Percentiles rank a stretch among this genome's conserved stretches.
Conservation (phyloP, 139 green algal species). For the Marvania coccoides region DNA sequence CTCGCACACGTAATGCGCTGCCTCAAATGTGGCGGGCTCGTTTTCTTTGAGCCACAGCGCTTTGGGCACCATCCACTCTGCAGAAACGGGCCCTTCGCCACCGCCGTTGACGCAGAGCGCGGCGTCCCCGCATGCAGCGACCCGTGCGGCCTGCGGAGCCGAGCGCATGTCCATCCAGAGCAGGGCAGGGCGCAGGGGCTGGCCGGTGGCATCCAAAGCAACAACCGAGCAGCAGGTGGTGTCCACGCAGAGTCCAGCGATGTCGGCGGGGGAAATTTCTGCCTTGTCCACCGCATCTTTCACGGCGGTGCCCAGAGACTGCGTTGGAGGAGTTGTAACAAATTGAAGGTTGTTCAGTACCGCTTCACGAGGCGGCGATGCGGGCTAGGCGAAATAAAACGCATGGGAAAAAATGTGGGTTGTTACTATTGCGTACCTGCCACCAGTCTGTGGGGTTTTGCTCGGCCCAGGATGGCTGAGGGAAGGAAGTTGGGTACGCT, state of each 20-base stretch:
- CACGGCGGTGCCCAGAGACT: slow-evolving; percentile 45
- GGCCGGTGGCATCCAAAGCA: slow-evolving; percentile 39
- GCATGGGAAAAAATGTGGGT: not conserved
- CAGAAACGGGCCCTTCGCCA: slow-evolving; percentile 56
- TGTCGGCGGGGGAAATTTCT: slow-evolving; percentile 2
- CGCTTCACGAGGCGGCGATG: not conserved
- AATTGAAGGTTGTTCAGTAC: not conserved
- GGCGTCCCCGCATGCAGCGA: slow-evolving; percentile 42
- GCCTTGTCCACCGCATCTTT: slow-evolving; percentile 27
- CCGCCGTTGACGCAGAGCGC: slow-evolving; percentile 64
- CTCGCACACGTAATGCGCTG: slow-evolving; percentile 55
- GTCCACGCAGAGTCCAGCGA: slow-evolving; percentile 58
- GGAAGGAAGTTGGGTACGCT: slow-evolving; percentile 52
- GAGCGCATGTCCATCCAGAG: slow-evolving; percentile 79
- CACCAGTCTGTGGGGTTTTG: slow-evolving; percentile 69
- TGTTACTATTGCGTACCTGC: slow-evolving; percentile 3
- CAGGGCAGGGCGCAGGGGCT: slow-evolving; percentile 53
- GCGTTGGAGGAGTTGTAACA: not conserved
- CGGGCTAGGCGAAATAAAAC: not conserved
- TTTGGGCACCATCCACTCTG: slow-evolving; percentile 80
- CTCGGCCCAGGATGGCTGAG: slow-evolving; percentile 59
- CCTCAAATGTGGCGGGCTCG: slow-evolving; percentile 39
- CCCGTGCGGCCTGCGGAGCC: slow-evolving; percentile 44
- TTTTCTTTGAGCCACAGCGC: slow-evolving; percentile 36
- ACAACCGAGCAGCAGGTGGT: slow-evolving; percentile 83